These are phyloP conservation scores for Senna siamea DNA, from an alignment of 306 rosid species.

Conservation along the genomic window DNA sequence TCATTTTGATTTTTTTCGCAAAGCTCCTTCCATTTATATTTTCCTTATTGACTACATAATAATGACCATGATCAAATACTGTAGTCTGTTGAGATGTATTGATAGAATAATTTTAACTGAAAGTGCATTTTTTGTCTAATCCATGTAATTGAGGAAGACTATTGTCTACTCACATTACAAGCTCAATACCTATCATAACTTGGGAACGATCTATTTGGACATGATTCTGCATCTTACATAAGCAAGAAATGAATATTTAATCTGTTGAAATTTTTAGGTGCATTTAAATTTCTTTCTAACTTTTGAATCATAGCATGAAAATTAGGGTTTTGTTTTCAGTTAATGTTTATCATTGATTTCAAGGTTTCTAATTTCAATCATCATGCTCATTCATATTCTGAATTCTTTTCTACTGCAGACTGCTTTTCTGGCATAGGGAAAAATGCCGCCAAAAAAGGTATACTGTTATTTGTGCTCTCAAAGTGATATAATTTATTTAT, in stretches of 20 bases:
- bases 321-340: not conserved
- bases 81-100: not conserved
- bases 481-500: not conserved
- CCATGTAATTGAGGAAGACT: not conserved
- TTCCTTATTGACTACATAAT: not conserved
- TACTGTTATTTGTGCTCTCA: not conserved
- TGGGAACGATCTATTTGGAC: not conserved
- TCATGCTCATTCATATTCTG: slow-evolving; percentile 28
- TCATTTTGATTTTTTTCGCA: not conserved
- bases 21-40: not conserved
- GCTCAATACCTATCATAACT: not conserved
- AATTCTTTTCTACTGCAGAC: slow-evolving; percentile 54
- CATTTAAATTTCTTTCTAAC: not conserved
- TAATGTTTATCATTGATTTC: not conserved
- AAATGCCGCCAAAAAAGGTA: slow-evolving; percentile 61
- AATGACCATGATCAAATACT: not conserved
- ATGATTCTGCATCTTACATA: not conserved
- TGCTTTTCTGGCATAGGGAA: slow-evolving; percentile 64
- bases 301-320: slow-evolving; percentile 3
- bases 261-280: slow-evolving; percentile 1
- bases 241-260: slow-evolving; percentile 1
- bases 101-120: too few species aligned
- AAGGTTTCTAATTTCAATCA: slow-evolving; percentile 3
- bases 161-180: not conserved
- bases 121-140: not conserved